A percentile compares a stretch with the other conserved stretches of the same genome.
These are phyloP conservation scores for Mycena indigotica DNA, from an alignment of 768 basidiomycete species.

Conservation along the genomic window DNA sequence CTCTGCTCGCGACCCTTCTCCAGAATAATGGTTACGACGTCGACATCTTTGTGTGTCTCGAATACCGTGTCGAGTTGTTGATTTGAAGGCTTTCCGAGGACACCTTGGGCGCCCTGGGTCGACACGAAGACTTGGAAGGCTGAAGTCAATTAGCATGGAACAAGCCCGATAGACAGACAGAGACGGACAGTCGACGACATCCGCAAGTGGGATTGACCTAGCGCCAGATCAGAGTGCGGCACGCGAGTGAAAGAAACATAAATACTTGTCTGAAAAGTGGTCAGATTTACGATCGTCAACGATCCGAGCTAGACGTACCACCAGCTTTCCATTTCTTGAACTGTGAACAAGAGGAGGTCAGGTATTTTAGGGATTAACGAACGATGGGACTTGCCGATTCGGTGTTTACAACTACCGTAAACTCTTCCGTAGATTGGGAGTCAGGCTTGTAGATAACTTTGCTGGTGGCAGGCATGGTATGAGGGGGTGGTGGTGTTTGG, in stretches of 20 bases:
- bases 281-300: constrained; percentile 24
- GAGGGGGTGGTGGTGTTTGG: constrained; percentile 14
- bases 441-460: constrained; percentile 73
- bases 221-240: constrained; percentile 13
- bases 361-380: too few species aligned
- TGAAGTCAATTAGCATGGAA: constrained; percentile 27
- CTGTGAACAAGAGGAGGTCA: constrained; percentile 37
- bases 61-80: constrained; percentile 82
- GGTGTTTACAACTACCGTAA: constrained; percentile 65
- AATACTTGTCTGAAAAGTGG: constrained; percentile 63
- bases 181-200: constrained; percentile 79
- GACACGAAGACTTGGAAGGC: constrained; percentile 76
- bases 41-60: constrained; percentile 62
- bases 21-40: constrained; percentile 62
- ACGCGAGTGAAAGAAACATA: not conserved
- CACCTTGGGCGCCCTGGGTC: constrained; percentile 75
- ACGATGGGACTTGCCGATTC: constrained; percentile 59
- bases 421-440: constrained; percentile 63
- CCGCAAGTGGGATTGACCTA: constrained; percentile 69
- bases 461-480: constrained; percentile 49
- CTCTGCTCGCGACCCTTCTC: constrained; percentile 62
- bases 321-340: constrained; percentile 79
- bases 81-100: constrained; percentile 72
- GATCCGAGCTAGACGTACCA: constrained; percentile 49
- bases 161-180: not conserved